Conservation (phyloP, 2,329 filamentous ascomycete genomes). For the Beauveria sp. region DNA sequence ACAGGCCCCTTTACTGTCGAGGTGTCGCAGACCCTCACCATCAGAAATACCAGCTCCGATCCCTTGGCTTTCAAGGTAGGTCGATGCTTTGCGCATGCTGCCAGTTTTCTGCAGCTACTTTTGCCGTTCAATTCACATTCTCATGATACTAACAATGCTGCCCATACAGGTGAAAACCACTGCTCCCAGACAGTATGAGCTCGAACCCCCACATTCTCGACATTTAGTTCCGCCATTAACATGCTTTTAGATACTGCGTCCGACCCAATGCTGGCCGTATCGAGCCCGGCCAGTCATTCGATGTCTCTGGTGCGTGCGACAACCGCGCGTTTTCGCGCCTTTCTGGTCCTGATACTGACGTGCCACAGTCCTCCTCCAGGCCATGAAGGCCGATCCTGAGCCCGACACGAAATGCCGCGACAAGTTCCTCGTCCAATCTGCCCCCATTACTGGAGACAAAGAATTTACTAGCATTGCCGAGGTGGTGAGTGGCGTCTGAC, state of each 20-base stretch:
- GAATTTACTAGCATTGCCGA: slow-evolving; percentile 73
- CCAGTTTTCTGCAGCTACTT: not conserved
- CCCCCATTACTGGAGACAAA: slow-evolving; percentile 73
- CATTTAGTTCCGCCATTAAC: slow-evolving; percentile 12
- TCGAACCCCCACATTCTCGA: not conserved
- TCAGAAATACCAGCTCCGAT: slow-evolving; percentile 55
- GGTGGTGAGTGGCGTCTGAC: slow-evolving; percentile 53
- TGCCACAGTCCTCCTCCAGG: slow-evolving; percentile 76
- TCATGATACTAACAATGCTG: slow-evolving; percentile 19
- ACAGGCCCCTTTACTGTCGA: slow-evolving; percentile 60
- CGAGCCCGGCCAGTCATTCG: slow-evolving; percentile 80
- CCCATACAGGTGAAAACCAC: slow-evolving; percentile 88
- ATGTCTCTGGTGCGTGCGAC: slow-evolving; percentile 72
- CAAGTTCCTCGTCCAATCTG: slow-evolving; percentile 95
- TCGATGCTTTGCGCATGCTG: not conserved
- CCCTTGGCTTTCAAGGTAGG: slow-evolving; percentile 64
- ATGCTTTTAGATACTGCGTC: slow-evolving; percentile 74
- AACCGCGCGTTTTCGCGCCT: not conserved
- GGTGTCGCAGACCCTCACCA: slow-evolving; percentile 56
- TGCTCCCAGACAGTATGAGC: slow-evolving; percentile 88
- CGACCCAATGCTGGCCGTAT: slow-evolving; percentile 95
- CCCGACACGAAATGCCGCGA: slow-evolving; percentile 85
- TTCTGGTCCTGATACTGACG: not conserved
- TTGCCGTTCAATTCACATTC: not conserved
- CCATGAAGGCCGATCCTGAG: slow-evolving; percentile 93